These are phyloP conservation scores for Stachybotrys chartarum DNA, from an alignment of 2,329 filamentous ascomycete species.

Conservation along the genomic window DNA sequence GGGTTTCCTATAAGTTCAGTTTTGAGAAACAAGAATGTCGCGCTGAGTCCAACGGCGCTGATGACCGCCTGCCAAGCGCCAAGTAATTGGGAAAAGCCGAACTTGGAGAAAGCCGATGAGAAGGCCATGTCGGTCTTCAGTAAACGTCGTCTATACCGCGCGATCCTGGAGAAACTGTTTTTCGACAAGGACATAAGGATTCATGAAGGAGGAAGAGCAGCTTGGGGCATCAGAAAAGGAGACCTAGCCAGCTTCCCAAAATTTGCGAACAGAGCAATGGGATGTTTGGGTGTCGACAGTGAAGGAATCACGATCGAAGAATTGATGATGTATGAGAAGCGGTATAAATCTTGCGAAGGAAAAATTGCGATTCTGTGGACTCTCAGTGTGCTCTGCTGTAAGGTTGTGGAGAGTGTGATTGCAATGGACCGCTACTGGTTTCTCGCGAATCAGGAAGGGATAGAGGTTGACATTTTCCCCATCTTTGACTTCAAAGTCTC, in stretches of 20 bases:
- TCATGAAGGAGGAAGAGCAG: constrained; percentile 6
- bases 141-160: constrained; percentile 17
- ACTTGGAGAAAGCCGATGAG: neutral
- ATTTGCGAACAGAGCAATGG: constrained; percentile 18
- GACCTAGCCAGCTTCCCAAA: constrained; percentile 15
- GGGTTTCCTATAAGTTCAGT: constrained; percentile 30
- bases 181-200: constrained; percentile 15
- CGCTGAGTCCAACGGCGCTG: constrained; percentile 20
- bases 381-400: constrained; percentile 22
- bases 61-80: constrained; percentile 25
- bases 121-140: constrained; percentile 11
- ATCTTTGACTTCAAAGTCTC: constrained; percentile 19
- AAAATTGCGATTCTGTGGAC: constrained; percentile 24
- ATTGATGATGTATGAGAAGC: constrained; percentile 14
- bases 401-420: constrained; percentile 22
- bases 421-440: constrained; percentile 23
- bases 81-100: constrained; percentile 21
- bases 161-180: constrained; percentile 17
- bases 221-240: constrained; percentile 23
- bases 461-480: constrained; percentile 14
- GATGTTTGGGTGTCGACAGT: constrained; percentile 11
- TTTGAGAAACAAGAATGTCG: constrained; percentile 11
- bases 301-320: constrained; percentile 10
- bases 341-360: constrained; percentile 13
- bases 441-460: constrained; percentile 14